Evolutionary conservation across 2,329 filamentous ascomycete species (phyloP).

Genomic region (Colletotrichum scovillei): DNA sequence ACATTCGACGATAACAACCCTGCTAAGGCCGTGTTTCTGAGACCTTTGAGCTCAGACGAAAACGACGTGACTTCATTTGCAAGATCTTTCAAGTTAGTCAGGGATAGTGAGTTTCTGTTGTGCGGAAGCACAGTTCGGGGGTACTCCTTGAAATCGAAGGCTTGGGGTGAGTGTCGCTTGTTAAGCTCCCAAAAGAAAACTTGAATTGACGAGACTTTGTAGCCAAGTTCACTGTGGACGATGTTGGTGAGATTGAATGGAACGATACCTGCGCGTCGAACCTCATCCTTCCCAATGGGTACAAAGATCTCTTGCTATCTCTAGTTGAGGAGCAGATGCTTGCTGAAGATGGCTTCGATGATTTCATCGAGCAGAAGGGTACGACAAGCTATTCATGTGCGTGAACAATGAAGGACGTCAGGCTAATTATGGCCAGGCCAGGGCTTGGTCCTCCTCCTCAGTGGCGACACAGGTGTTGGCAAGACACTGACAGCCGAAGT

Average conservation of each 20-base stretch:
- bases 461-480: constrained; percentile 29
- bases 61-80: neutral
- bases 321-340: neutral
- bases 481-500: constrained; percentile 33
- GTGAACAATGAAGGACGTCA: neutral
- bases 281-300: neutral
- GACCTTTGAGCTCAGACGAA: neutral
- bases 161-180: neutral
- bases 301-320: neutral
- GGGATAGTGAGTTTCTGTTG: neutral
- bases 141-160: neutral
- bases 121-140: neutral
- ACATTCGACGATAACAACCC: neutral
- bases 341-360: neutral
- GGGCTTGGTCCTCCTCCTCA: constrained; percentile 21
- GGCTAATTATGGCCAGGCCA: neutral
- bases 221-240: neutral
- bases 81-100: neutral
- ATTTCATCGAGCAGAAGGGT: neutral
- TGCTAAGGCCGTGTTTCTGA: neutral
- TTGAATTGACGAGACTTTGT: neutral
- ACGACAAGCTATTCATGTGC: neutral
- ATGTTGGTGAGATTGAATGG: neutral
- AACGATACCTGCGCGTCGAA: neutral
- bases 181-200: too few relatives aligned